These are phyloP conservation scores for Fusarium pseudonygamai DNA, from an alignment of 2,329 filamentous ascomycete species.

Conservation along the genomic window DNA sequence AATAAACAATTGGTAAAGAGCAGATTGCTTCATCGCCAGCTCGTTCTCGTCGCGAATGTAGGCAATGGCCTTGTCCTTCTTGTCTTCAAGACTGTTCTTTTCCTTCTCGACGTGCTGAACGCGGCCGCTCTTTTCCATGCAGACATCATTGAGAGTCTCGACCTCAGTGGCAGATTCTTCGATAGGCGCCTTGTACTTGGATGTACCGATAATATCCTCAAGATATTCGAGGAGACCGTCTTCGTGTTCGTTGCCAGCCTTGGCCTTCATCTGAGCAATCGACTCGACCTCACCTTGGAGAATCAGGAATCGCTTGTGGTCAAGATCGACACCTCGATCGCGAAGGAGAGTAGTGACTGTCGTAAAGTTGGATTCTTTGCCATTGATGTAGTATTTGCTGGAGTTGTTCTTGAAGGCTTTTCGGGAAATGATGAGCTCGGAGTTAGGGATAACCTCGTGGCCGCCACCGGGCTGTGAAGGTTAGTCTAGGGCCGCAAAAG, in stretches of 20 bases:
- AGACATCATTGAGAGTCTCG: conserved; percentile 92
- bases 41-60: conserved; percentile 95
- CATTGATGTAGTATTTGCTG: conserved; percentile 98
- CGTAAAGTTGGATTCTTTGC: conserved; percentile 89
- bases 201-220: conserved; percentile 98
- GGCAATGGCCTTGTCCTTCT: conserved; percentile 92
- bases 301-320: conserved; percentile 98
- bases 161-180: conserved; percentile 92
- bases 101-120: conserved; percentile 99
- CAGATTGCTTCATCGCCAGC: conserved; percentile 85
- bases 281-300: conserved; percentile 98
- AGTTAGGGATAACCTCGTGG: conserved; percentile 81
- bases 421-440: conserved; percentile 86
- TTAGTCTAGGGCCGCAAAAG: conserved; percentile 39
- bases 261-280: conserved; percentile 99
- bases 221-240: conserved; percentile 96
- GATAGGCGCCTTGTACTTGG: conserved; percentile 97
- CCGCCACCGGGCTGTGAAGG: conserved; percentile 70
- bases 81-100: conserved; percentile 90
- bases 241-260: conserved; percentile 93
- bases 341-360: conserved; percentile 87
- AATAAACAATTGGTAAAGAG: conserved; percentile 91
- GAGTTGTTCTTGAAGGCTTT: conserved; percentile 97
- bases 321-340: conserved; percentile 90
- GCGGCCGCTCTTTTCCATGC: conserved; percentile 91